Evolutionary conservation across 495 filamentous ascomycete species (phyloP).

Genomic region (Penicillium angulare): DNA sequence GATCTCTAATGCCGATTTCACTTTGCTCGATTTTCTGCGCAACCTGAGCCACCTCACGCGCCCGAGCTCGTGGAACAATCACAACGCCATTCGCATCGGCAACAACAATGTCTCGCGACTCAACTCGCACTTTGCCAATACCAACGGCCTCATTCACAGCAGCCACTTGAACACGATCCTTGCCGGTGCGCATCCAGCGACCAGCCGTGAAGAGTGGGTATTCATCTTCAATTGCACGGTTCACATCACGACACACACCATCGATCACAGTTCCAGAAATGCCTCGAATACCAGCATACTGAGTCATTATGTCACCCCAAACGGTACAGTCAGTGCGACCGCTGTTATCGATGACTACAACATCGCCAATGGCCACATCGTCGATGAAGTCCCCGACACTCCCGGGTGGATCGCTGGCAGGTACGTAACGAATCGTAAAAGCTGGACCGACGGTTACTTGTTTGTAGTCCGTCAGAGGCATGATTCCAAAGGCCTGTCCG

Average conservation of each 20-base stretch:
- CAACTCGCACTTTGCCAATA: constrained; percentile 17
- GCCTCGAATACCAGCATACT: constrained; percentile 18
- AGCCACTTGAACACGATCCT: constrained; percentile 20
- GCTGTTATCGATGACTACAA: constrained; percentile 21
- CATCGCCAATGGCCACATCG: constrained; percentile 18
- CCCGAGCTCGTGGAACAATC: constrained; percentile 19
- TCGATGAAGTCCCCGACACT: constrained; percentile 24
- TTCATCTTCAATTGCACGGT: constrained; percentile 15
- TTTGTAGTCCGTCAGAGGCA: constrained; percentile 18
- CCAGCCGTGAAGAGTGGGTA: constrained; percentile 18
- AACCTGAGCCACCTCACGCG: constrained; percentile 18
- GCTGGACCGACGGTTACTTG: constrained; percentile 20
- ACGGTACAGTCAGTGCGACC: constrained; percentile 23
- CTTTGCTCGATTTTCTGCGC: constrained; percentile 9
- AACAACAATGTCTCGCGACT: constrained; percentile 20
- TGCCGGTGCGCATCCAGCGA: constrained; percentile 21
- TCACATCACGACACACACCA: constrained; percentile 23
- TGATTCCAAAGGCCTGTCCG: constrained; percentile 20
- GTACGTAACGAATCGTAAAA: constrained; percentile 22
- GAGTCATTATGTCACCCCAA: constrained; percentile 26
- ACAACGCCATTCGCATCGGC: constrained; percentile 24
- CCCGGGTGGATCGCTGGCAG: constrained; percentile 19
- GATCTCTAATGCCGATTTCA: constrained; percentile 11
- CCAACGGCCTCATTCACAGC: constrained; percentile 18
- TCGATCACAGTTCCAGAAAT: constrained; percentile 23